Conservation (phyloP, 768 basidiomycete genomes). For the Boletales sp. region DNA sequence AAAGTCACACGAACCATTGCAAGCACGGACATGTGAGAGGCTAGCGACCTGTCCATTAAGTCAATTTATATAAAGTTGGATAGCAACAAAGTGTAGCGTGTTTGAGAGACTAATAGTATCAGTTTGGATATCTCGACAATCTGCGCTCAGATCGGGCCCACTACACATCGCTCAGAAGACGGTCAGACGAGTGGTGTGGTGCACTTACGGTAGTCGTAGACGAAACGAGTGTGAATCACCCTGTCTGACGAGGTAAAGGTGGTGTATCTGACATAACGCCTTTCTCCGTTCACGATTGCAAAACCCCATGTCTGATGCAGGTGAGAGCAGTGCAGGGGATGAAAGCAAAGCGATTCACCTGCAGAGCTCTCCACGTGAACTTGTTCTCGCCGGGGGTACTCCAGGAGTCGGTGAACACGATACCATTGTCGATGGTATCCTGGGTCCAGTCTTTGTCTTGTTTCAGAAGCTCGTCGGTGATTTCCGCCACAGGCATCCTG, state of each 20-base stretch:
- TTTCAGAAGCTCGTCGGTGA: slow-evolving; percentile 42
- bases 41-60: no score
- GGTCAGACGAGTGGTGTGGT: neutral
- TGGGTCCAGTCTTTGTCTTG: slow-evolving; percentile 36
- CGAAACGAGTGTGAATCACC: slow-evolving; percentile 51
- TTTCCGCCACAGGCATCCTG: slow-evolving; percentile 45
- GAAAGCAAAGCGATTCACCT: slow-evolving; percentile 40
- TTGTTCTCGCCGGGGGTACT: slow-evolving; percentile 63
- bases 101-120: no score
- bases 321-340: neutral
- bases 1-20: no score
- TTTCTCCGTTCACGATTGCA: slow-evolving; percentile 52
- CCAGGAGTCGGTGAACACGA: slow-evolving; percentile 38
- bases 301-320: slow-evolving; percentile 56
- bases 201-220: slow-evolving; percentile 67
- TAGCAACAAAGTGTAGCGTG: no score
- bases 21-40: no score
- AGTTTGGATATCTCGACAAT: neutral
- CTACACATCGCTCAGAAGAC: slow-evolving; percentile 19
- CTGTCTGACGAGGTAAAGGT: slow-evolving; percentile 59
- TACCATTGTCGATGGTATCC: slow-evolving; percentile 34
- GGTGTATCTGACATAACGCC: slow-evolving; percentile 58
- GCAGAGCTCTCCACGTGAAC: slow-evolving; percentile 57
- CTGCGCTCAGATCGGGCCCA: slow-evolving; percentile 11
- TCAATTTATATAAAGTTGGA: no score